Base-by-base conservation (phyloP, 495 filamentous ascomycete species). In the Aspergillus kassunensis region DNA sequence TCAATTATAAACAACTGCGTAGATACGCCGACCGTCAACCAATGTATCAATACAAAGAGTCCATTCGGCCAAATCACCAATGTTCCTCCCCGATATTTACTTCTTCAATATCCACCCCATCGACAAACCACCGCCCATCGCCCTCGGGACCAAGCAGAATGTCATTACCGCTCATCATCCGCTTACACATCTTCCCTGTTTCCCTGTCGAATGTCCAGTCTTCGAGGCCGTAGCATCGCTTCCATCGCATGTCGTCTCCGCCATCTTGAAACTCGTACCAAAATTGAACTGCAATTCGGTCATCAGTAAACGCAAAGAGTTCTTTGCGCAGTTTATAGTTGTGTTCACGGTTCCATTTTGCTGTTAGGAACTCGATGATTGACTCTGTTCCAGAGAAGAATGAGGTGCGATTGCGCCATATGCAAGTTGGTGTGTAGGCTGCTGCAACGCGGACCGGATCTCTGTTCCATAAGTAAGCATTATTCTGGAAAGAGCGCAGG, bases 161-260 rank as follows among this genome's bases (percentile, higher is more conserved):
- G 71, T 96, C 88, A 60, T 95, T 96, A 3, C 88, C 91, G 63
- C 89, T 93, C 91, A 96, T 96, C 82, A 85, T 82, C 37, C 90
- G 67, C 72, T 96, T 96, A 51, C 82, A 65, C 91, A 95, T 96
- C 56, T 82, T 75, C 0, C 91, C 91, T 30, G 88, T 63, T 44
- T 71, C 66, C 11, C 64, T 55, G 47, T 83, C 86, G 70, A 90
- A 96, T 0, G 90, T 96, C 91, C 90, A 96, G 62, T 96, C 88
- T 70, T 96, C 90, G 20, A 95, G 75, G 0, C 91, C 91, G 65
- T 95, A 95, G 36, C 88, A 91, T 15, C 91, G 78, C 79, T 88
- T 95, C 91, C 90, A 97, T 59, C 88, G 84, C 60, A 80, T 73
- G 6, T 60, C 67, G 53, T 89, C 86, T 1, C 77, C 53, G 6